Base-by-base conservation (phyloP, 2,329 filamentous ascomycete genomes). In the Eutypa lata region DNA sequence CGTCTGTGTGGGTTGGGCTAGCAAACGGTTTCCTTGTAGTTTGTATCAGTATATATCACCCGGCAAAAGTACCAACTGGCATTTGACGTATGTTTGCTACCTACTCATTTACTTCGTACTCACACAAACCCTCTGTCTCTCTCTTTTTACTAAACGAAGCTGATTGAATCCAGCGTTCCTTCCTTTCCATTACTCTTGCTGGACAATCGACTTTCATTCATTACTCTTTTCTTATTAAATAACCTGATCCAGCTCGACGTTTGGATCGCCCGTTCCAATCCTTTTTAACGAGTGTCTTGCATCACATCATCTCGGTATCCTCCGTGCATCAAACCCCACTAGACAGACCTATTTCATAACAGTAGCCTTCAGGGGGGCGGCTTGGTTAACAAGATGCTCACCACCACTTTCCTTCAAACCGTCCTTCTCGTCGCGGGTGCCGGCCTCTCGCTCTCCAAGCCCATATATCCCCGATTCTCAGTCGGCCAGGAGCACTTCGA, bases 401-500 rank as follows among this genome's bases (percentile, higher is more conserved):
- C 62, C 28, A 58, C 62, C 47, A 61, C 60, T 55, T 52, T 73
- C 53, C 48, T 72, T 51, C 55, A 66, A 45, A 54, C 65, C 50
- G 49, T 72, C 50, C 54, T 73, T 50, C 52, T 68, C 54, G 53
- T 69, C 51, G 56, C 67, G 47, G 56, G 69, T 55, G 61, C 65
- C 35, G 61, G 60, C 55, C 56, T 67, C 56, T 61, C 67, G 42
- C 59, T 67, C 19, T 68, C 72, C n/a, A 62, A 65, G n/a, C 65
- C 66, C 38, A 56, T 65, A 38, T 71, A 68, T 57, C 71, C 70
- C 5, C 68, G 66, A 33, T 72, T 72, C 53, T 65, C 67, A 7
- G 71, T 75, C 28, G 68, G 68, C 5, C 70, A 72, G 51, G 70
- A 74, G 47, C 72, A 79, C 58, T 68, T 76, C 50, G 74, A 79